Conservation (phyloP, 495 filamentous ascomycete species). For the Penicillium paradoxum region DNA sequence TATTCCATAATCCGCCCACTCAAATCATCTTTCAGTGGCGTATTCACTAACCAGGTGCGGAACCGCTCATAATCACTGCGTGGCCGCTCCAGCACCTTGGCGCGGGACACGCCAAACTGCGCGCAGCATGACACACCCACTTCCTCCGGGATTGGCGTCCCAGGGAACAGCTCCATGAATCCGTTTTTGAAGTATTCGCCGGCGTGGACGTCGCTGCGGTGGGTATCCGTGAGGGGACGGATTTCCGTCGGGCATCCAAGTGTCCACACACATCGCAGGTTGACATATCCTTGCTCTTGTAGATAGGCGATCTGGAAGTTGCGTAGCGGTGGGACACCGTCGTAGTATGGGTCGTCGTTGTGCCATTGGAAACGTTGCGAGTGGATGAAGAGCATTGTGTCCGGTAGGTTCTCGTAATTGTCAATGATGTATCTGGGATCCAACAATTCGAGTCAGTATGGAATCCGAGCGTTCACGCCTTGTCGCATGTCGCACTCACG, state of each 20-base stretch:
- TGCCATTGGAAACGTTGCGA: conserved; percentile 62
- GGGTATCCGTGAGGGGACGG: conserved; percentile 40
- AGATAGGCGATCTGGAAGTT: conserved; percentile 54
- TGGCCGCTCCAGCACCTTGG: conserved; percentile 42
- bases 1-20: conserved; percentile 71
- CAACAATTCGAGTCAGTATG: not conserved
- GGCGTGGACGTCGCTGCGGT: conserved; percentile 40
- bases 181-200: conserved; percentile 49
- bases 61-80: conserved; percentile 53
- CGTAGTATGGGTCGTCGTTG: conserved; percentile 49
- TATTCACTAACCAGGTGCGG: conserved; percentile 56
- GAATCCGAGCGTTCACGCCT: not conserved
- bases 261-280: conserved; percentile 60
- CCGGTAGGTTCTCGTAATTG: conserved; percentile 56
- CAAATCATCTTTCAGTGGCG: conserved; percentile 49
- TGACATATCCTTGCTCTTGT: conserved; percentile 54
- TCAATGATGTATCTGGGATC: conserved; percentile 55
- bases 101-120: conserved; percentile 66
- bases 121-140: conserved; percentile 62
- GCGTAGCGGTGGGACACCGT: conserved; percentile 45
- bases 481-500: conserved; percentile 37
- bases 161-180: conserved; percentile 54
- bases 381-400: conserved; percentile 58
- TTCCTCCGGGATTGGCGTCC: conserved; percentile 38
- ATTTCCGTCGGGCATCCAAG: conserved; percentile 60